Evolutionary conservation across 148 eudicot genomes (phyloP), one percentile per base, ranked within the genome.

Genomic region (Talinum fruticosum): DNA sequence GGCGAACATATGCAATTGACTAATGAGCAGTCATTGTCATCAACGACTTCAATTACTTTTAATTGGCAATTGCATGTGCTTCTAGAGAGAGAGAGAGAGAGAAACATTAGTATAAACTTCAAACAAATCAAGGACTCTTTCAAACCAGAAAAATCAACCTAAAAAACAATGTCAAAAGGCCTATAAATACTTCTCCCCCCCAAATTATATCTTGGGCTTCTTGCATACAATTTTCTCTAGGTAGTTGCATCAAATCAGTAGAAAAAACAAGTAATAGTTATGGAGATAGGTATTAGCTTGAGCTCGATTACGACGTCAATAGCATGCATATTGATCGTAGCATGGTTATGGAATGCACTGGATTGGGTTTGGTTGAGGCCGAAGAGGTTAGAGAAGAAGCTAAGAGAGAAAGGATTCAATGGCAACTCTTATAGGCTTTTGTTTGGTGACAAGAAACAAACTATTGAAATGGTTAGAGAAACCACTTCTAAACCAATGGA

Each of bases 311-410:
- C 64, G n/a, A 44, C 23, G 62, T 69, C 79, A 5, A 34, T 85
- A 18, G 81, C 66, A 1, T 57, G 47, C 29, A 76, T 79, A 30
- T 13, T 29, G 24, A 16, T 77, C 4, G 6, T 83, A 47, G 44
- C 69, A 64, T 72, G 75, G 76, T 15, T 71, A n/a, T 80, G 82
- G 85, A 84, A 49, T 57, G 77, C 65, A 8, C 6, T 87, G 16
- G 76, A 79, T 26, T 88, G 89, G 91, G 35, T 87, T 18, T 87
- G 90, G 90, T 59, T 90, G 68, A 81, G 67, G 44, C 93, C 91
- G 0, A 90, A 82, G 69, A 83, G 13, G 49, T 26, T 85, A 0
- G 93, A 90, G 66, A 79, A 72, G 45, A 67, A 69, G 18, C 82
- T 90, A 4, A 75, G 75, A 71, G 71, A 86, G 37, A 88, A 84